Base-by-base conservation (phyloP, 2,329 filamentous ascomycete species). In the Chaetomiaceae sp. region DNA sequence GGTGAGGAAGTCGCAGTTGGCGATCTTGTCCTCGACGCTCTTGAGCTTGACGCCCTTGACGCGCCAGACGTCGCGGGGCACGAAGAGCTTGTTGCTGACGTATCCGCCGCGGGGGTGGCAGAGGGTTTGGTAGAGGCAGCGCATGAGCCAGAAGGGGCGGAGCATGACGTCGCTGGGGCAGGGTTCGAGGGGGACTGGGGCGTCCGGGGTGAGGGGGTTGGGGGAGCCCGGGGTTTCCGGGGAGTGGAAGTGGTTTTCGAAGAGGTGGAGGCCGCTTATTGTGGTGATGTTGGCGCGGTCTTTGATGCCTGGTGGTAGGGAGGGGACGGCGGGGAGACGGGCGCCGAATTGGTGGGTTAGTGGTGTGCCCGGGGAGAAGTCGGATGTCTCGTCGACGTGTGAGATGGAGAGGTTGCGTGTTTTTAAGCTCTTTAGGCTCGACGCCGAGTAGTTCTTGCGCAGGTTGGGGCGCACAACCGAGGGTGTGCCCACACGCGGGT, bases 111-210 rank as follows among this genome's bases (percentile, higher is more conserved):
- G 83, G 2, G 92, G 89, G 63, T 99, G 92, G 16, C 85, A 86
- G 39, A 99, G 82, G 0, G 91, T 96, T 66, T 96, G 89, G 65
- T 93, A 95, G 21, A 99, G 77, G 55, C 87, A 91, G 48, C 93
- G 84, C 89, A 99, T 96, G 39, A 99, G 76, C 93, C 93, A 99
- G 68, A 96, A 99, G 2, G 93, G 95, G 17, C 93, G 84, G n/a
- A 97, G 76, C 62, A 96, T 78, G 53, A 86, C 85, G 35, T 95
- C 89, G 31, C 86, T 88, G 1, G 93, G 93, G 65, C 95, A 99
- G 3, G 93, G 87, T 64, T 99, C 93, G 5, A 99, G 77, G 0
- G 89, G 82, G 19, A 85, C 78, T 12, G 91, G 91, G 1, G 83
- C 79, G 58, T 89, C 83, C 0, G 73, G 63, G 12, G 75, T 73